Percentiles rank a stretch among this genome's conserved stretches.
phyloP scores from a whole-genome alignment of 2,329 filamentous ascomycete species.

The Claviceps arundinis region DNA sequence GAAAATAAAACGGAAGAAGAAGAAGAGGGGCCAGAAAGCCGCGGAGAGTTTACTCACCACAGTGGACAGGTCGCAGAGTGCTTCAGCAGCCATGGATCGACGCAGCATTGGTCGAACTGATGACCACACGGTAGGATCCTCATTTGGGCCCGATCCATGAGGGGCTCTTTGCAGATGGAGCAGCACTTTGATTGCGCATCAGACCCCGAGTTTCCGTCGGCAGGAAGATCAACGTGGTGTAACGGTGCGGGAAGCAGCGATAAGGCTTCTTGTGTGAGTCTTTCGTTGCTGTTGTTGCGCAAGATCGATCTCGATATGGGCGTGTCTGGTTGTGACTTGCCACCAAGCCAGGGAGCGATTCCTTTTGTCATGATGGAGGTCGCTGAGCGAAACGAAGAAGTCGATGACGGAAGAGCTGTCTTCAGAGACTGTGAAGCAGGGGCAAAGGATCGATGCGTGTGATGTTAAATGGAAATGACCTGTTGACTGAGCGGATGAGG shows the following conservation, averaged over 20 bases:
- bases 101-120: slow-evolving; percentile 1
- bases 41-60: neutral
- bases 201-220: neutral
- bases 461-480: too few relatives aligned
- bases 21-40: neutral
- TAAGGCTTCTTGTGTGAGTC: neutral
- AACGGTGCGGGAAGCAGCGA: neutral
- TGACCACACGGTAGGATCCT: slow-evolving; percentile 3
- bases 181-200: neutral
- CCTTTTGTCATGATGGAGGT: neutral
- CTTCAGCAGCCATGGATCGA: slow-evolving; percentile 3
- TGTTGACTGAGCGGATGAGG: too few relatives aligned
- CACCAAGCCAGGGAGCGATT: neutral
- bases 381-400: neutral
- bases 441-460: neutral
- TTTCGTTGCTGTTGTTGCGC: neutral
- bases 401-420: neutral
- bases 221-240: neutral
- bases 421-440: neutral
- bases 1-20: neutral
- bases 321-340: neutral
- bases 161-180: slow-evolving; percentile 3
- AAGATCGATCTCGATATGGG: neutral
- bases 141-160: slow-evolving; percentile 1
- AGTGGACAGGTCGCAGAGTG: slow-evolving; percentile 4